Percentiles rank a stretch among this genome's conserved stretches.
phyloP scores from a whole-genome alignment of 2,329 filamentous ascomycete genomes.

The Lasiodiplodia sp. region DNA sequence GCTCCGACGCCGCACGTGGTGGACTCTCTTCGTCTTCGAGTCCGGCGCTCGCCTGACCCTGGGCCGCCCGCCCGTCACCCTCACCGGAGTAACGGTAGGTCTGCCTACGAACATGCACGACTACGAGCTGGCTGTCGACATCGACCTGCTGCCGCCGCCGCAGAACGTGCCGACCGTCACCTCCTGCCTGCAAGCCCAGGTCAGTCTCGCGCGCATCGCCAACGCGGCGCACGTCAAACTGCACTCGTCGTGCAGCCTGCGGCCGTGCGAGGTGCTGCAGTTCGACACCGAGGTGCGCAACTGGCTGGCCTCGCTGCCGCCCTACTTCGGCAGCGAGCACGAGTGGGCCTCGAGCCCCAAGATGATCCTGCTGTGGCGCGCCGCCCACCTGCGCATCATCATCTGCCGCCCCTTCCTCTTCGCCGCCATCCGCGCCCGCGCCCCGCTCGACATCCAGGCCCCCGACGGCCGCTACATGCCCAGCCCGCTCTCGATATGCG shows the following conservation, averaged over 20 bases:
- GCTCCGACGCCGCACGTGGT: constrained; percentile 46
- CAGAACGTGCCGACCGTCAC: constrained; percentile 6
- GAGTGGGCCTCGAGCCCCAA: background rate
- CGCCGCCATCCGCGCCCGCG: constrained; percentile 10
- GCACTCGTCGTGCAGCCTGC: background rate
- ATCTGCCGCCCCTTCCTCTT: constrained; percentile 10
- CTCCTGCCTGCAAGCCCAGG: constrained; percentile 7
- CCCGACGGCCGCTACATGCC: background rate
- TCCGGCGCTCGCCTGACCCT: constrained; percentile 60
- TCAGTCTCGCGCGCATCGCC: constrained; percentile 7
- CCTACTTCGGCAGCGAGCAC: background rate
- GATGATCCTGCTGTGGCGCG: constrained; percentile 13
- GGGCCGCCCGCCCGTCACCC: constrained; percentile 55
- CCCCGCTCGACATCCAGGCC: background rate
- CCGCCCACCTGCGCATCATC: constrained; percentile 10
- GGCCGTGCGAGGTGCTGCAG: background rate
- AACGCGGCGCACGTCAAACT: constrained; percentile 6
- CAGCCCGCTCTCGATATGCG: constrained; percentile 1
- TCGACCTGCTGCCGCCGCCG: background rate
- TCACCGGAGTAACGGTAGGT: constrained; percentile 53
- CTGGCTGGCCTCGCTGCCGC: background rate
- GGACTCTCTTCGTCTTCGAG: constrained; percentile 54
- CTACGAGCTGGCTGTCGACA: constrained; percentile 11
- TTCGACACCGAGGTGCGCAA: constrained; percentile 1
- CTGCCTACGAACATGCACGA: constrained; percentile 56